phyloP scores from a whole-genome alignment of 495 filamentous ascomycete genomes.

The Penicillium chermesinum region DNA sequence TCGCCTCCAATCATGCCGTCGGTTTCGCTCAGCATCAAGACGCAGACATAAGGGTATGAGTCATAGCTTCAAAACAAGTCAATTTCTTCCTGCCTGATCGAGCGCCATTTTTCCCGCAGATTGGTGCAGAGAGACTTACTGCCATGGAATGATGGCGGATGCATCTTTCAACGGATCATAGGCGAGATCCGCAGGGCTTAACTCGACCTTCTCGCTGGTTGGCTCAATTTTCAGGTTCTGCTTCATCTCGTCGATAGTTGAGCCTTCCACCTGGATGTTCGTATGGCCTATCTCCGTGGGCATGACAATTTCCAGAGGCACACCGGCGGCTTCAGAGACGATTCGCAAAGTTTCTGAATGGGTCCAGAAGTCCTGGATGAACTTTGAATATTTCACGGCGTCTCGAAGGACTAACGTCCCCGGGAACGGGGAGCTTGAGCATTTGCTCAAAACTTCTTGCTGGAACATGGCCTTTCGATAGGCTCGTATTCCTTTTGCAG shows the following conservation, averaged over 20 bases:
- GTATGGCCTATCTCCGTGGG: conserved; percentile 32
- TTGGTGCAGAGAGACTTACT: conserved; percentile 29
- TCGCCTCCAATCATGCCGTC: conserved; percentile 31
- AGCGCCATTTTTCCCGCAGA: too few relatives aligned
- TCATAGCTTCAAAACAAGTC: conserved; percentile 13
- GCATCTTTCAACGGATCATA: conserved; percentile 20
- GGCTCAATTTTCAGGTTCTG: conserved; percentile 21
- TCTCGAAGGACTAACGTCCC: conserved; percentile 28
- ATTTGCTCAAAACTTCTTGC: conserved; percentile 13
- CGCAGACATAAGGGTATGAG: conserved; percentile 34
- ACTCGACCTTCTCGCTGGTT: conserved; percentile 5
- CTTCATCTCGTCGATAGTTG: conserved; percentile 16
- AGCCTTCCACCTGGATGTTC: conserved; percentile 26
- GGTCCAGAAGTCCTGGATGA: conserved; percentile 28
- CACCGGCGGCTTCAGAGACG: conserved; percentile 22
- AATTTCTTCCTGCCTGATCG: too few relatives aligned
- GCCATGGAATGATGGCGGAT: conserved; percentile 26
- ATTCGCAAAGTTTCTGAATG: conserved; percentile 25
- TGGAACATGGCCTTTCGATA: conserved; percentile 19
- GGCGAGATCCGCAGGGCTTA: conserved; percentile 4
- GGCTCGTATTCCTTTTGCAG: conserved; percentile 14
- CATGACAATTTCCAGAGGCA: conserved; percentile 26
- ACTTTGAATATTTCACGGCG: conserved; percentile 22
- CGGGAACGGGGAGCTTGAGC: conserved; percentile 12
- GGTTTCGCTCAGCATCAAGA: conserved; percentile 32